phyloP scores from a whole-genome alignment of 139 green algal genomes.

The Haematococcus lacustris region DNA sequence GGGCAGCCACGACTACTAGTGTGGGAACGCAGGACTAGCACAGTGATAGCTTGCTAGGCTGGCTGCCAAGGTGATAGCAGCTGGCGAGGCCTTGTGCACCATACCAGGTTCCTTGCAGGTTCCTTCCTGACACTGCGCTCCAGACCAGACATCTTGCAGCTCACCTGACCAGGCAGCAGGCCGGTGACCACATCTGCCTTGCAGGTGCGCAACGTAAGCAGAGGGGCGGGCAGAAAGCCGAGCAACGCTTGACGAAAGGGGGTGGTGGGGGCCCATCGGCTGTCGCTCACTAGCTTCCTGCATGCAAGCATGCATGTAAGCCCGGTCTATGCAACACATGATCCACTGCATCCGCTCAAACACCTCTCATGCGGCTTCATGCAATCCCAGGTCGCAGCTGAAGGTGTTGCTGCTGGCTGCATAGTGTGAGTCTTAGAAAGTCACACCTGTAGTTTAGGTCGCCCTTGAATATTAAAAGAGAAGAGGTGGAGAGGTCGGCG shows the following conservation, averaged over 20 bases:
- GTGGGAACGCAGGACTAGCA: too few relatives aligned
- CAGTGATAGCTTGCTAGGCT: neutral
- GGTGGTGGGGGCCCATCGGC: slow-evolving; percentile 38
- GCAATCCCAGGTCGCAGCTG: neutral
- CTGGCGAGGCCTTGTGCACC: neutral
- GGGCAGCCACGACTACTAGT: too few relatives aligned
- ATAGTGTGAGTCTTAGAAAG: neutral
- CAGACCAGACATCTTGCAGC: too few relatives aligned
- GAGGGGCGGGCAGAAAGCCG: slow-evolving; percentile 25
- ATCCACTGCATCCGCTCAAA: neutral
- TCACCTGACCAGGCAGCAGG: slow-evolving; percentile 21
- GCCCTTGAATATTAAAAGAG: slow-evolving; percentile 44
- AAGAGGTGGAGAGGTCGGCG: slow-evolving; percentile 13
- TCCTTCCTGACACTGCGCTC: too few relatives aligned
- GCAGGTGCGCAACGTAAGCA: slow-evolving; percentile 41
- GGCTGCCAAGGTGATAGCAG: neutral
- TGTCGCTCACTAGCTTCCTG: slow-evolving; percentile 40
- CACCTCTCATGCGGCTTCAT: neutral
- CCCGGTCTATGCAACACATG: neutral
- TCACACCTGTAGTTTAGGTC: slow-evolving; percentile 46
- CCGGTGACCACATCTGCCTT: slow-evolving; percentile 51
- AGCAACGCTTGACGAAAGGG: slow-evolving; percentile 22
- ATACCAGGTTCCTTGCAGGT: too few relatives aligned
- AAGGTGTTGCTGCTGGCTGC: neutral
- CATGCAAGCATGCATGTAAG: neutral